Evolutionary conservation across 2,329 filamentous ascomycete species (phyloP), one percentile per base, ranked within the genome.

Genomic region (Ascochyta pisi): DNA sequence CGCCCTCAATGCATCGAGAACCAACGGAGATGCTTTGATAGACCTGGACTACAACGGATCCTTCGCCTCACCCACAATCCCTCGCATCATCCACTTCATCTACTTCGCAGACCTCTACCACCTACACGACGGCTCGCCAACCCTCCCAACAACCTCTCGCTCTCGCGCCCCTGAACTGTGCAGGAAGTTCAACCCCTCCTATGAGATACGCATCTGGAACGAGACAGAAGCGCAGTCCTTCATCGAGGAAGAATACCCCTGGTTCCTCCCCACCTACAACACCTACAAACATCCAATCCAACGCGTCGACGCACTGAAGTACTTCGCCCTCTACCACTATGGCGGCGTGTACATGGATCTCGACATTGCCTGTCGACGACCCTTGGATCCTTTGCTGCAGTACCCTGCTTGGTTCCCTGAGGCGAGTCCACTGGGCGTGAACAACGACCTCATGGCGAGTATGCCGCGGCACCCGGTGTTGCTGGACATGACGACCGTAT

Each of bases 271-370:
- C 23, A 66, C 62, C 6, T 69, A 68, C 49, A 57, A 61, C 33
- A 54, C 56, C 29, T 70, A 70, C 57, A 42, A 31, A 27, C 53
- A 70, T n/a, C 61, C 61, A 2, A 70, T 70, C 23, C 65, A 70
- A 45, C 60, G 61, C 13, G 58, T 67, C n/a, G 66, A 70, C 29
- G 65, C 64, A 5, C 42, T 69, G 19, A 64, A 67, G 39, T 70
- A 70, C 44, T 67, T 69, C 38, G 59, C 57, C 10, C 61, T 70
- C 1, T 63, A 56, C 31, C 64, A 69, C 37, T 68, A 48, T 22
- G 67, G 67, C 6, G 66, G 67, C 15, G 57, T 69, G 1, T 70
- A 70, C 37, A 63, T 70, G 60, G 67, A 69, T 27, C 57, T 68
- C 4, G 64, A 66, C 67, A 71, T 52, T 22, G 57, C 59, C 1